Evolutionary conservation across 2,329 filamentous ascomycete species (phyloP), one percentile per base, ranked within the genome.

Genomic region (Alternaria sp.): DNA sequence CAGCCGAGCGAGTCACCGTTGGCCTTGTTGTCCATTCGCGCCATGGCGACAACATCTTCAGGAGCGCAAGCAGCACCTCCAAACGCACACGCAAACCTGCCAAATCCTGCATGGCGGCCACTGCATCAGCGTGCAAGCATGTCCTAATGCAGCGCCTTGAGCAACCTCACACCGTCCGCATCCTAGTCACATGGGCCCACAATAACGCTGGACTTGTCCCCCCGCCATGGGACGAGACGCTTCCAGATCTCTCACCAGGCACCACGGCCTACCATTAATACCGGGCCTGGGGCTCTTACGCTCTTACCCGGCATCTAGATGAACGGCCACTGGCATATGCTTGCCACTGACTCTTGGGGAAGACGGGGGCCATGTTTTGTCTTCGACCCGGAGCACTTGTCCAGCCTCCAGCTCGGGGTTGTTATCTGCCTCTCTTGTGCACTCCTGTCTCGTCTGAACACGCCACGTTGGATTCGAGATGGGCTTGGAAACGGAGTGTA

Each of bases 211-310:
- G 63, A 67, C 63, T 63, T 65, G 48, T 63, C 53, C 49, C 58
- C 49, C 62, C 54, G 42, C 48, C 37, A 56, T 59, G 45, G 37
- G 54, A 51, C 51, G 53, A 56, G 48, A 51, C 59, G 61, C 65
- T 55, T 70, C 66, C 66, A 70, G 61, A 67, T 65, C 56, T 56
- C 58, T 58, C 40, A 54, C 57, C 60, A 54, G 44, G 51, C 54
- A 56, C 41, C 14, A 46, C 28, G 33, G 45, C 37, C 56, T 45
- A 42, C 56, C 45, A 42, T 53, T 53, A 45, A 49, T 37, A 58
- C 61, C 52, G 51, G 40, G 34, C 45, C 44, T 46, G 44, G 21
- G 29, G 29, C 44, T 33, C 37, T 41, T 41, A 39, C 45, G 29
- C 44, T 33, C 37, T 41, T 41, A 39, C 45, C 41, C 52, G 44